Conservation (phyloP, 257 asterid species). For the Rauvolfia tetraphylla region DNA sequence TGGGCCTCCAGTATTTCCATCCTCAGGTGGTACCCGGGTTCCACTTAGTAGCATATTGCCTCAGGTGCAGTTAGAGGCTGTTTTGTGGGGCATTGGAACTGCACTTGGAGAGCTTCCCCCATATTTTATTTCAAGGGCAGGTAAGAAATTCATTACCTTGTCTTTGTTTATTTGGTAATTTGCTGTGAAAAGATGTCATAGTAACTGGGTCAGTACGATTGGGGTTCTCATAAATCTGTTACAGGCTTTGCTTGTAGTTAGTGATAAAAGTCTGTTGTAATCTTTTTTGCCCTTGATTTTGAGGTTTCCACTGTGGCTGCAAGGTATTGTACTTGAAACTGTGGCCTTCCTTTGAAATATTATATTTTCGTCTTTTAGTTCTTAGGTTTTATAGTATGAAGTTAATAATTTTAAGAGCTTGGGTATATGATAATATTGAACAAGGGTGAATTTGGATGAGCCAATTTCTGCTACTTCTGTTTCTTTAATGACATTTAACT, state of each 20-base stretch:
- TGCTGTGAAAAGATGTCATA: not conserved
- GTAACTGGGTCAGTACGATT: not conserved
- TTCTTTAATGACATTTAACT: not conserved
- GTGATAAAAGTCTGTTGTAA: not conserved
- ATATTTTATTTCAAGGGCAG: conserved; percentile 94
- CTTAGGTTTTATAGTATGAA: not conserved
- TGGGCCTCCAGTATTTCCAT: conserved; percentile 64
- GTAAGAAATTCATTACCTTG: conserved; percentile 28
- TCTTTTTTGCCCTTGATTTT: not conserved
- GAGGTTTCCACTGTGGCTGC: not conserved
- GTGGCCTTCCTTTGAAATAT: not conserved
- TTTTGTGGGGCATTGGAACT: conserved; percentile 88
- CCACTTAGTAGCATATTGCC: conserved; percentile 83
- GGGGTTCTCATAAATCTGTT: not conserved
- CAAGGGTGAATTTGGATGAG: not conserved
- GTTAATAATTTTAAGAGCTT: not conserved
- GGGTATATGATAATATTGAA: not conserved
- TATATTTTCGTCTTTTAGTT: not conserved
- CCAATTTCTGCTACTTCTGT: not conserved
- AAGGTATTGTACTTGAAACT: not conserved
- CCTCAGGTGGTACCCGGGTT: conserved; percentile 51
- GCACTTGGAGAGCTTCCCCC: conserved; percentile 98
- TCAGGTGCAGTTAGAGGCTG: conserved; percentile 87
- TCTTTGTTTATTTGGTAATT: not conserved
- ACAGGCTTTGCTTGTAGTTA: not conserved